These are phyloP conservation scores for Ascochyta lentis DNA, from an alignment of 2,329 filamentous ascomycete genomes.

Conservation along the genomic window DNA sequence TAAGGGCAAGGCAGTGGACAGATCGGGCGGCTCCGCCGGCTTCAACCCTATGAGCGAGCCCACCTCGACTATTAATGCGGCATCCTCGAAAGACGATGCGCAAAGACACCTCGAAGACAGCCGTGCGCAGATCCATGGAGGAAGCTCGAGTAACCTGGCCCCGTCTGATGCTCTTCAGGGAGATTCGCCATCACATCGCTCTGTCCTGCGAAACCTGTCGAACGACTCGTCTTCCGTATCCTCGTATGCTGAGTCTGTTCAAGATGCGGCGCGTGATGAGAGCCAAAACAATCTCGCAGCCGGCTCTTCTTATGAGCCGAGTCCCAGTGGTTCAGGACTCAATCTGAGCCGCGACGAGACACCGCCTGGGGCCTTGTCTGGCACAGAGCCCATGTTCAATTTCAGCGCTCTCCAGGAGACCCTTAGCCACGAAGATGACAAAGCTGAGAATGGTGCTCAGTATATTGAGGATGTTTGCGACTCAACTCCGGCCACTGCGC, in stretches of 20 bases:
- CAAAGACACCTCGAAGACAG: slow-evolving; percentile 57
- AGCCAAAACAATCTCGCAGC: slow-evolving; percentile 45
- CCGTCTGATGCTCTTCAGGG: slow-evolving; percentile 47
- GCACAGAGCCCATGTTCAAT: slow-evolving; percentile 84
- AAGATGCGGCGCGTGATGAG: slow-evolving; percentile 36
- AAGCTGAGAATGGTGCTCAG: slow-evolving; percentile 53
- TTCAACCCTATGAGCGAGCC: slow-evolving; percentile 53
- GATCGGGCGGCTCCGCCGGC: slow-evolving; percentile 47
- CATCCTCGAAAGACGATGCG: slow-evolving; percentile 45
- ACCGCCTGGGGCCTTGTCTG: slow-evolving; percentile 51
- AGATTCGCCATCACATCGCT: slow-evolving; percentile 59
- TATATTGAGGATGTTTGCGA: slow-evolving; percentile 49
- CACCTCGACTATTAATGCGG: slow-evolving; percentile 50
- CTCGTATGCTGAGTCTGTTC: slow-evolving; percentile 73
- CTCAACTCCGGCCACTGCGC: slow-evolving; percentile 1
- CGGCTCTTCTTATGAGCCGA: slow-evolving; percentile 56
- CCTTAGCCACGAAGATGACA: slow-evolving; percentile 65
- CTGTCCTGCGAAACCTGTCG: slow-evolving; percentile 81
- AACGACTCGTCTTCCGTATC: slow-evolving; percentile 85
- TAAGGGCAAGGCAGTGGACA: slow-evolving; percentile 57
- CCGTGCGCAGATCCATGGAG: slow-evolving; percentile 51
- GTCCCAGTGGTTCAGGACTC: slow-evolving; percentile 62
- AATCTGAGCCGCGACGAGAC: slow-evolving; percentile 46
- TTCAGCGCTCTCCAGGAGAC: slow-evolving; percentile 87
- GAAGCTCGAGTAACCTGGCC: slow-evolving; percentile 49